Conservation (phyloP, 129 eudicot genomes). For the Centella asiatica region DNA sequence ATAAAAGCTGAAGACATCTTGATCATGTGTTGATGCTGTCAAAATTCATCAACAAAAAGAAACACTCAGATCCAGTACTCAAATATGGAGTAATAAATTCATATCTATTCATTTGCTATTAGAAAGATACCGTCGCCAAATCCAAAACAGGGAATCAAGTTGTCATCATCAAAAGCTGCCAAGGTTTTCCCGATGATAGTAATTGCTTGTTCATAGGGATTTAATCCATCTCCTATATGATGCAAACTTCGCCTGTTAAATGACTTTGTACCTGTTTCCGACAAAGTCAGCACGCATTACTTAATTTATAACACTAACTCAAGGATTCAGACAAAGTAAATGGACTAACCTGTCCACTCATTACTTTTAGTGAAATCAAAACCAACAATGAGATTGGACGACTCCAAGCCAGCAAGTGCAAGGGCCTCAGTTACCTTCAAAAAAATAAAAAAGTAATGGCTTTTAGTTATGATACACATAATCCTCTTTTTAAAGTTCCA, state of each 20-base stretch:
- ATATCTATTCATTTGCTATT: not conserved
- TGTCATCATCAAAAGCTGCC: conserved; percentile 91
- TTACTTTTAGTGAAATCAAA: conserved; percentile 97
- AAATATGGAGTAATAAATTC: not conserved
- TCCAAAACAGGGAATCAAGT: conserved; percentile 91
- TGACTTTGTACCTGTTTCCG: conserved; percentile 62
- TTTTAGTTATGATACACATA: not conserved
- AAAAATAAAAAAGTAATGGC: conserved; percentile 1
- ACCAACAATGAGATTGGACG: conserved; percentile 89
- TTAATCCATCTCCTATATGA: conserved; percentile 55
- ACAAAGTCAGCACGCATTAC: conserved; percentile 22
- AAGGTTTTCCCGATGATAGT: conserved; percentile 88
- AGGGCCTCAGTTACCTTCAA: conserved; percentile 80
- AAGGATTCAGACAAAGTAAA: not conserved
- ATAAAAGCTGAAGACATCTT: conserved; percentile 82
- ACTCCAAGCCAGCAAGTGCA: conserved; percentile 89
- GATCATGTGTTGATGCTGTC: conserved; percentile 94
- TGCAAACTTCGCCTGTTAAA: conserved; percentile 70
- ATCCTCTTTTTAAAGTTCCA: too few species aligned
- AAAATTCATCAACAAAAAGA: conserved; percentile 5
- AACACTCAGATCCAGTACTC: not conserved
- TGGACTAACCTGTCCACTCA: conserved; percentile 79
- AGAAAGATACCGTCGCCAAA: conserved; percentile 88
- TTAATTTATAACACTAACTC: not conserved
- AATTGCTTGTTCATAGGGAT: conserved; percentile 88